A percentile compares a stretch with the other conserved stretches of the same genome.
Evolutionary conservation across 106 monocot genomes (phyloP).

Genomic region (Apostasia shenzhenica): DNA sequence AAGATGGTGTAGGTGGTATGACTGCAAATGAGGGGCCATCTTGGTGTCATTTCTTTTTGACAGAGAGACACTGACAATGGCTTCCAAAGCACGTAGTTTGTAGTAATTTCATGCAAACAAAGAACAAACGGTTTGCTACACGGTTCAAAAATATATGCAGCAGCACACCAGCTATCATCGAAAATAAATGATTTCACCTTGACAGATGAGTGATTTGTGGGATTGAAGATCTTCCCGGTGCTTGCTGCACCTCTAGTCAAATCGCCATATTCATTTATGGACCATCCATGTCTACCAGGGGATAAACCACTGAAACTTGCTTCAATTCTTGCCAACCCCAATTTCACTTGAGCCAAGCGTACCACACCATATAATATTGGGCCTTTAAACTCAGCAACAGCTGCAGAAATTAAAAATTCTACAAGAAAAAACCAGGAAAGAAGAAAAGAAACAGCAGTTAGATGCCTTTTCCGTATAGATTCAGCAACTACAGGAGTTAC

Average conservation of each 20-base stretch:
- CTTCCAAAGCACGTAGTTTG: no score
- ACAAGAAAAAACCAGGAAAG: conserved; percentile 6
- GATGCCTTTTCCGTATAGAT: no score
- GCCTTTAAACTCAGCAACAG: conserved; percentile 95
- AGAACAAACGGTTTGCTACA: no score
- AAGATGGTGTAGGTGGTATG: no score
- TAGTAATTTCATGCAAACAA: no score
- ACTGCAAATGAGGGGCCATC: no score
- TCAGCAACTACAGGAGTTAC: no score
- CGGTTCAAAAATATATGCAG: no score
- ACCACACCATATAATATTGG: conserved; percentile 80
- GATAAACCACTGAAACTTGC: conserved; percentile 78
- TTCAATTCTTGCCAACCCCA: conserved; percentile 85
- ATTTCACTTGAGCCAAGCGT: conserved; percentile 80
- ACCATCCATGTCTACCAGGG: conserved; percentile 78
- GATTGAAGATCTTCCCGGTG: conserved; percentile 65
- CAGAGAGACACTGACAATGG: no score
- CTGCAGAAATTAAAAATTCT: conserved; percentile 85
- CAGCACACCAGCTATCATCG: background rate
- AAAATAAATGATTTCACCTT: conserved; percentile 27
- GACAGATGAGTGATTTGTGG: conserved; percentile 21
- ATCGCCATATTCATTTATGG: conserved; percentile 91
- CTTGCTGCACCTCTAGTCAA: conserved; percentile 71
- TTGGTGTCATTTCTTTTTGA: no score
- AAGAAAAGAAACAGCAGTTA: background rate